These are phyloP conservation scores for Plasmodium malariae DNA, from an alignment of 169 alveolate genomes.

Conservation along the genomic window DNA sequence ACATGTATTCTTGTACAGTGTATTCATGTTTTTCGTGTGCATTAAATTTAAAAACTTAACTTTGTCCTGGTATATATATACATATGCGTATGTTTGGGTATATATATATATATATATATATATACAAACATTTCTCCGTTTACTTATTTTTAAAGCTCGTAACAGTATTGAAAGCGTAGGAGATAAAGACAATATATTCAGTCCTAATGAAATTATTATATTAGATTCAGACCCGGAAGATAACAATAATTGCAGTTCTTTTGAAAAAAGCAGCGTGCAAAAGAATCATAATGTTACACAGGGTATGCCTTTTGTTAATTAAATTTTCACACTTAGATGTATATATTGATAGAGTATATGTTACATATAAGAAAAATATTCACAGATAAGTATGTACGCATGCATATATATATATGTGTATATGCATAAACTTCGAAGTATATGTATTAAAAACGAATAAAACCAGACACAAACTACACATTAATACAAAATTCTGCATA, in stretches of 20 bases:
- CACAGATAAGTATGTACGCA: neutral
- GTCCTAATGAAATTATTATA: constrained; percentile 44
- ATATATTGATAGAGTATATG: too few species aligned
- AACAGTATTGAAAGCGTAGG: constrained; percentile 1
- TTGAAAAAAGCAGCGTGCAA: constrained; percentile 9
- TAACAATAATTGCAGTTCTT: neutral
- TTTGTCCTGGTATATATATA: too few species aligned
- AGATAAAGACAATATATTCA: constrained; percentile 1
- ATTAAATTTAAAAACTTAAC: too few species aligned
- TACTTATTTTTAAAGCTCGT: constrained; percentile 5
- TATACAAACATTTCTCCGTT: neutral
- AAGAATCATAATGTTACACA: constrained; percentile 26
- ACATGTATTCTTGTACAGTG: too few species aligned
- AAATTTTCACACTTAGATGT: too few species aligned
- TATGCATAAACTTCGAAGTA: neutral
- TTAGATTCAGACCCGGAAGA: constrained; percentile 69
- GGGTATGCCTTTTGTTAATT: constrained; percentile 38
- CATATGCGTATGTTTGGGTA: neutral
- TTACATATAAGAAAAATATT: too few species aligned
- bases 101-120: constrained; percentile 7
- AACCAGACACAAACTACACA: neutral
- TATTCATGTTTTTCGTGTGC: too few species aligned
- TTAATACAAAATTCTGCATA: neutral
- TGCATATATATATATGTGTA: constrained; percentile 2
- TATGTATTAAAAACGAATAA: neutral